Base-by-base conservation (phyloP, 2,329 filamentous ascomycete genomes). In the Davidsoniella australis region DNA sequence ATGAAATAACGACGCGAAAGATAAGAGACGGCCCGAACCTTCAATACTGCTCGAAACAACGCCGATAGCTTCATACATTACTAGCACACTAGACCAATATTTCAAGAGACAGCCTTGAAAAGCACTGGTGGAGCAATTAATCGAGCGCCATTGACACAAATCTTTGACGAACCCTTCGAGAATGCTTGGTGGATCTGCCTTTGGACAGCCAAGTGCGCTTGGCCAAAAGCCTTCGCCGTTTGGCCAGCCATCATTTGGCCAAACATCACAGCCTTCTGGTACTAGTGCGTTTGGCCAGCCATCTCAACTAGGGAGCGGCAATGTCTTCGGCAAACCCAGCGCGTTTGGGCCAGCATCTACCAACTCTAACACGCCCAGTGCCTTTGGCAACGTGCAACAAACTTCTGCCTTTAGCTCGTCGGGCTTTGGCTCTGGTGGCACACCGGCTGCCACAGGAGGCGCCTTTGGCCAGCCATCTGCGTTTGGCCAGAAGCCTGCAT, bases 1-100 rank as follows among this genome's bases (percentile, higher is more conserved):
- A 49, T 91, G 80, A 59, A 66, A 91, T 12, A 58, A 80, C 8
- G 71, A 76, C 4, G 76, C 73, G 18, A 75, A 73, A 48, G 77
- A 83, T 48, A 74, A 77, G 84, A 86, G 57, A 85, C 85, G 1
- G 93, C 91, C 59, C 73, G 85, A 39, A 66, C 73, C 47, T 82
- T 88, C 55, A 68, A 80, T 17, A 75, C 73, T 61, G 66, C 69
- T 49, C 64, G 69, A 55, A 64, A 64, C 43, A 67, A 62, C 37
- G 55, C 59, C 0, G 62, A 66, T n/a, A 62, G 65, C n/a, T 18
- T 41, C 44, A 2, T 63, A 63, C 6, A 65, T 66, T 0, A 68
- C 64, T 50, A 68, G 68, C 42, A 39, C 47, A 33, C 12, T 12
- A 33, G 8, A 33, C 29, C 6, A 9, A 12, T 12, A 9, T 33